phyloP scores from a whole-genome alignment of 352 stramenopile species.

The Phytophthora idaei region DNA sequence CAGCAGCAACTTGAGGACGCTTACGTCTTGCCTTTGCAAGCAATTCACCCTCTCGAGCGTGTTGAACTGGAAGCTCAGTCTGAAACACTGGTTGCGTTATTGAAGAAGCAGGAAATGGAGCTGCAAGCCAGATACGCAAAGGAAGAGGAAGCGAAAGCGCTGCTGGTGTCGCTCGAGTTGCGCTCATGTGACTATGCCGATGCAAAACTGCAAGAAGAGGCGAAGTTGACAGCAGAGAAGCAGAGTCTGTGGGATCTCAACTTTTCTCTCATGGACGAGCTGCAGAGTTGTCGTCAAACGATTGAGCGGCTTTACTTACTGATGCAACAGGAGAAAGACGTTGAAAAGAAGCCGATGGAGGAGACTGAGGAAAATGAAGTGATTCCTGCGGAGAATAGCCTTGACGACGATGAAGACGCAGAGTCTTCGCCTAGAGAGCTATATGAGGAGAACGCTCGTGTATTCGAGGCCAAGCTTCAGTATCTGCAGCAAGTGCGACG shows the following conservation, averaged over 20 bases:
- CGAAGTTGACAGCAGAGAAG: constrained; percentile 61
- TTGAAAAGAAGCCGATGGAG: background rate
- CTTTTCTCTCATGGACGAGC: constrained; percentile 45
- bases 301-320: constrained; percentile 52
- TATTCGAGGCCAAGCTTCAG: constrained; percentile 61
- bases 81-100: constrained; percentile 14
- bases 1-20: constrained; percentile 49
- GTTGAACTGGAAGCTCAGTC: constrained; percentile 47
- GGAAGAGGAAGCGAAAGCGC: constrained; percentile 45
- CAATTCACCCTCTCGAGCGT: constrained; percentile 56
- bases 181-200: constrained; percentile 50
- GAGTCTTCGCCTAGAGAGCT: constrained; percentile 24
- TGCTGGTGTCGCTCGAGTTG: constrained; percentile 55
- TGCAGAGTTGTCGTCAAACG: constrained; percentile 41
- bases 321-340: constrained; percentile 25
- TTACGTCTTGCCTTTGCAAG: constrained; percentile 50
- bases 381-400: background rate
- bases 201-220: constrained; percentile 60
- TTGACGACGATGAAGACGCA: constrained; percentile 4
- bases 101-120: constrained; percentile 32
- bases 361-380: background rate
- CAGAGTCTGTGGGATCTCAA: constrained; percentile 67
- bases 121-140: constrained; percentile 35
- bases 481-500: constrained; percentile 52
- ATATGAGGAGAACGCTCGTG: constrained; percentile 40